Evolutionary conservation across 2,329 filamentous ascomycete genomes (phyloP), one percentile per base, ranked within the genome.

Genomic region (Claviceps spartinae): DNA sequence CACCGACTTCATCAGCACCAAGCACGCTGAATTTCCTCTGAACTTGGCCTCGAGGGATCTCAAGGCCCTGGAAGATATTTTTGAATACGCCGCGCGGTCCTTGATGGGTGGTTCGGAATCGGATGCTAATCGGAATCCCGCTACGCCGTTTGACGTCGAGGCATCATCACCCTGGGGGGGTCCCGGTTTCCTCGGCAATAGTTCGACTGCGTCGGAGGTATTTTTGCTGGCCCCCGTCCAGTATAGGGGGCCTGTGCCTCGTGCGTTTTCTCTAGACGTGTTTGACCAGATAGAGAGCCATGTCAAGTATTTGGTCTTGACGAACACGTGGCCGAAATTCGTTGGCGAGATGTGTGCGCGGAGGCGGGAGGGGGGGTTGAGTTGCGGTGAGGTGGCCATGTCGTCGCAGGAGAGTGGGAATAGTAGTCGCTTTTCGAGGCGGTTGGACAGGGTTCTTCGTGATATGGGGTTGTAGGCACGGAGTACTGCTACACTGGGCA

Each of bases 281-380:
- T 85, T 85, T 57, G 79, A 83, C 58, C 69, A 66, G 4, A 77
- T 79, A 0, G 72, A 81, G 58, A 62, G 64, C 11, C 75, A 74
- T 56, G 76, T 85, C 65, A 83, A 82, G 63, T 81, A 83, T 54
- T 70, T 84, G 8, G 81, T 85, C 2, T 67, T 83, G 55, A 82
- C 79, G 13, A 85, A 85, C 61, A 85, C 82, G 0, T 85, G 82
- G 81, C 74, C 75, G 34, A 77, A 76, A 60, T 80, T 75, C 58
- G 69, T 77, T 34, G 24, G 30, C 4, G 54, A 58, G 52, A 58
- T 58, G 54, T 55, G 54, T 42, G 45, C 43, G 8, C 48, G 47
- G 40, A 49, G 53, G 22, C 49, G 50, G 9, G 57, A 54, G 11
- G 51, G 50, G n/a, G 57, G 57, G 11, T 57, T 52, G 9, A 48